These are phyloP conservation scores for Friedmanniomyces endolithicus DNA, from an alignment of 495 filamentous ascomycete species.

Conservation along the genomic window DNA sequence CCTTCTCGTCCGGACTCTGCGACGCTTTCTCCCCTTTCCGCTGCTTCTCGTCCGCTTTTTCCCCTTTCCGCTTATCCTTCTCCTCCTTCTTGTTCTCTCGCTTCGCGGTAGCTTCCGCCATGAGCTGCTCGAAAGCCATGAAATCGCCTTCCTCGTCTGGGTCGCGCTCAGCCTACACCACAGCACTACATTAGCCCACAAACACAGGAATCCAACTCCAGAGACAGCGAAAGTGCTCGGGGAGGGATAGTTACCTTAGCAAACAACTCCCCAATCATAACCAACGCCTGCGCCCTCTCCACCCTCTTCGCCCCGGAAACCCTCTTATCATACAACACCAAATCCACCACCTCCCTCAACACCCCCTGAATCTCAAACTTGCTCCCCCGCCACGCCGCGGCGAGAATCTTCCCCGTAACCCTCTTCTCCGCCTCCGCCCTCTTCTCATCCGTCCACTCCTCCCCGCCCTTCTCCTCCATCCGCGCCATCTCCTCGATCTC, in stretches of 20 bases:
- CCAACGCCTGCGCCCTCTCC: conserved; percentile 78
- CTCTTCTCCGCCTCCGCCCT: conserved; percentile 89
- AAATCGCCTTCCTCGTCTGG: conserved; percentile 97
- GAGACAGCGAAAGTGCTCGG: no score
- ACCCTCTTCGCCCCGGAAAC: conserved; percentile 72
- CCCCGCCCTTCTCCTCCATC: conserved; percentile 84
- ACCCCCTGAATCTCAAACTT: conserved; percentile 98
- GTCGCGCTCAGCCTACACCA: conserved; percentile 80
- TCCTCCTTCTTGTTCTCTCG: conserved; percentile 53
- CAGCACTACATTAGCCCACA: no score
- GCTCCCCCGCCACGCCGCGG: conserved; percentile 90
- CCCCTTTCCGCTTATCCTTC: conserved; percentile 39
- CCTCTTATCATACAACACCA: conserved; percentile 60
- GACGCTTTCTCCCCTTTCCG: background rate
- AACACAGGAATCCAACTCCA: no score
- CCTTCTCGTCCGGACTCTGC: background rate
- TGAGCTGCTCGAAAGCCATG: conserved; percentile 96
- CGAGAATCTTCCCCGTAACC: conserved; percentile 97
- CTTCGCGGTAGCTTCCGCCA: conserved; percentile 90
- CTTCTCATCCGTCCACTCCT: conserved; percentile 98
- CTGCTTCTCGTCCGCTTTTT: background rate
- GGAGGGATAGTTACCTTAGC: no score
- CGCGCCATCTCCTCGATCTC: conserved; percentile 99
- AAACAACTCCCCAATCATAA: conserved; percentile 80
- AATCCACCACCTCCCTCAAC: conserved; percentile 66